phyloP scores from a whole-genome alignment of 805 yeast species.

The Saccharomyces jurei region DNA sequence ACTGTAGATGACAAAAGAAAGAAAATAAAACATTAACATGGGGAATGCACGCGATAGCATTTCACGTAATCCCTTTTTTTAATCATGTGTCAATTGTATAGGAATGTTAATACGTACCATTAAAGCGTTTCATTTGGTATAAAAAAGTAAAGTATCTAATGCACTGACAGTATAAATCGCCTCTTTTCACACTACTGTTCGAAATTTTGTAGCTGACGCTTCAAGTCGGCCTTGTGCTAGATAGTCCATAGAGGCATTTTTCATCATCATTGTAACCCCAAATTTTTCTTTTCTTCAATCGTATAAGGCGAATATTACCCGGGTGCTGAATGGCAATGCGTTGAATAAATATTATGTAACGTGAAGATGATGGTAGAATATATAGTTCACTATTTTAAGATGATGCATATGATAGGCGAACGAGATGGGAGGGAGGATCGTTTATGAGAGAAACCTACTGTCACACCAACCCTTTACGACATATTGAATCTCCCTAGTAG shows the following conservation, averaged over 20 bases:
- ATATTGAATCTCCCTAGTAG: constrained; percentile 20
- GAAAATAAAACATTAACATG: background rate
- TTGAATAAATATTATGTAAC: background rate
- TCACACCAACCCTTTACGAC: constrained; percentile 32
- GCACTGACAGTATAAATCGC: background rate
- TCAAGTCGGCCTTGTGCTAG: background rate
- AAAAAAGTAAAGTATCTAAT: background rate
- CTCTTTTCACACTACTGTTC: background rate
- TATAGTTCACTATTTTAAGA: background rate
- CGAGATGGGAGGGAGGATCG: background rate
- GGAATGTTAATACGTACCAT: constrained; percentile 5
- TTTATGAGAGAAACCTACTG: constrained; percentile 13
- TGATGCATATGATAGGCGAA: background rate
- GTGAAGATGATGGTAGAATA: background rate
- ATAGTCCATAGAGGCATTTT: background rate
- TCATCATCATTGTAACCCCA: background rate
- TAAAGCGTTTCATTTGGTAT: constrained; percentile 13
- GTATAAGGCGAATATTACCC: background rate
- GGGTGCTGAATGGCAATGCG: background rate
- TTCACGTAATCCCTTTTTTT: background rate
- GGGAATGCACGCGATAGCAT: background rate
- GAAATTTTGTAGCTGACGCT: background rate
- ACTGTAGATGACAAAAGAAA: background rate
- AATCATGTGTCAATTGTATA: background rate
- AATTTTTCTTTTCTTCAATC: background rate